These are phyloP conservation scores for Penicillium atrosanguineum DNA, from an alignment of 495 filamentous ascomycete genomes.

Conservation along the genomic window DNA sequence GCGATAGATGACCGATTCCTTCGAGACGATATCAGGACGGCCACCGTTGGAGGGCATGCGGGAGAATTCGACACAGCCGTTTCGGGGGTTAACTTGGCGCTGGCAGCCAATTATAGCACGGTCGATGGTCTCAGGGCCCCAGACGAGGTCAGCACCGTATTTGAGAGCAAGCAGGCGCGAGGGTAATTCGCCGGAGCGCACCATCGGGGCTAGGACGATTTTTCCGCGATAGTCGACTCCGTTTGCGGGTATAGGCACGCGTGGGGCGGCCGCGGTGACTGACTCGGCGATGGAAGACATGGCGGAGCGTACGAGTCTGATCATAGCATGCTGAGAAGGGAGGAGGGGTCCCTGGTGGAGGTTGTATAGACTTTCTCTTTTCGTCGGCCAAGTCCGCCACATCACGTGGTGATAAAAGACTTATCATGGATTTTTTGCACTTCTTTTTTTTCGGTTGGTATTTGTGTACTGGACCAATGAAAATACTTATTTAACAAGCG, in stretches of 20 bases:
- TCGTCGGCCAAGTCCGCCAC: constrained; percentile 14
- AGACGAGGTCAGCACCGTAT: constrained; percentile 95
- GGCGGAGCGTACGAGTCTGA: constrained; percentile 41
- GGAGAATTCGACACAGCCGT: constrained; percentile 77
- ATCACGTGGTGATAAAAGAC: constrained; percentile 33
- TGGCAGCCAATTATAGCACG: constrained; percentile 81
- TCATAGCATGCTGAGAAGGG: constrained; percentile 40
- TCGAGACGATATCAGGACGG: constrained; percentile 42
- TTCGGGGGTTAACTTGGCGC: constrained; percentile 69
- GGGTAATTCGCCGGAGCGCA: constrained; percentile 90
- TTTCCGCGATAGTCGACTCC: constrained; percentile 93
- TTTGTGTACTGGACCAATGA: background rate
- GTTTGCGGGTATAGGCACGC: constrained; percentile 78
- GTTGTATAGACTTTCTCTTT: background rate
- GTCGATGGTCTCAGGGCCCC: constrained; percentile 96
- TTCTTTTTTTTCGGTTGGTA: background rate
- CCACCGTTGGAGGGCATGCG: constrained; percentile 67
- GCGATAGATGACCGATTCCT: constrained; percentile 78
- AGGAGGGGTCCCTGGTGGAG: constrained; percentile 4
- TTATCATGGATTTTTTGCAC: constrained; percentile 5
- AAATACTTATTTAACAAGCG: background rate
- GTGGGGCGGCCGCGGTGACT: constrained; percentile 25
- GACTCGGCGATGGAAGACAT: constrained; percentile 55
- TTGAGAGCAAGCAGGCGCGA: constrained; percentile 82
- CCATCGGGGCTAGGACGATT: constrained; percentile 95